phyloP scores from a whole-genome alignment of 2,329 filamentous ascomycete species.

The Elsinoe fawcettii region DNA sequence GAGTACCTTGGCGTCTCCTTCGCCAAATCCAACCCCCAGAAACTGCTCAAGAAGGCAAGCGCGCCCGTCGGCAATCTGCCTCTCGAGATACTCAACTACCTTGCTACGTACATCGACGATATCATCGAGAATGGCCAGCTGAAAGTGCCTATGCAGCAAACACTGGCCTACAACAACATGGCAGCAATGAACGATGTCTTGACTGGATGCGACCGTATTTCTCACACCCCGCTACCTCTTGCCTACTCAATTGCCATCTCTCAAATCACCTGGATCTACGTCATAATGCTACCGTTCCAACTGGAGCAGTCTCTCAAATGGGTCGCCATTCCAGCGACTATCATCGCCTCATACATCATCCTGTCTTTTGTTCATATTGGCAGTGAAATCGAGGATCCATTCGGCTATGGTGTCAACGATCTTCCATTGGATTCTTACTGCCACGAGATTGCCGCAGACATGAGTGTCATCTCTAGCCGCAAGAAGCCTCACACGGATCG shows the following conservation, averaged over 20 bases:
- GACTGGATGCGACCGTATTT: slow-evolving; percentile 65
- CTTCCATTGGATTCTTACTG: slow-evolving; percentile 70
- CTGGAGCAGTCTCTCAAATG: slow-evolving; percentile 56
- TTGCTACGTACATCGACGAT: slow-evolving; percentile 59
- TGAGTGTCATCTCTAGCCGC: slow-evolving; percentile 62
- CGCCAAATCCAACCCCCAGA: slow-evolving; percentile 69
- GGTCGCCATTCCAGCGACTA: slow-evolving; percentile 69
- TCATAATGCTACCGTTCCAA: slow-evolving; percentile 75
- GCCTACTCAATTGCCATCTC: slow-evolving; percentile 79
- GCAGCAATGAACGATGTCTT: slow-evolving; percentile 63
- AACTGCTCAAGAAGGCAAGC: slow-evolving; percentile 63
- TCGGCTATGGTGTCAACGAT: slow-evolving; percentile 77
- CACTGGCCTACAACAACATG: slow-evolving; percentile 50
- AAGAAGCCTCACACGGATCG: slow-evolving; percentile 45
- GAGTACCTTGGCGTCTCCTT: slow-evolving; percentile 71
- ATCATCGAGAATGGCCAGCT: slow-evolving; percentile 51
- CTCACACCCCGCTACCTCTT: slow-evolving; percentile 73
- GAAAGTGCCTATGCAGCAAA: slow-evolving; percentile 51
- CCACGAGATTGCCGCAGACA: slow-evolving; percentile 62
- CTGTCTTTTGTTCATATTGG: slow-evolving; percentile 69
- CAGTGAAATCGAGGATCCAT: slow-evolving; percentile 77
- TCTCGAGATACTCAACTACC: slow-evolving; percentile 67
- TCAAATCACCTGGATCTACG: slow-evolving; percentile 81
- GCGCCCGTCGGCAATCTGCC: slow-evolving; percentile 75
- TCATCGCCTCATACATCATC: slow-evolving; percentile 69